A percentile compares a stretch with the other conserved stretches of the same genome.
Conservation (phyloP, 768 basidiomycete genomes). For the Epithele typhae region DNA sequence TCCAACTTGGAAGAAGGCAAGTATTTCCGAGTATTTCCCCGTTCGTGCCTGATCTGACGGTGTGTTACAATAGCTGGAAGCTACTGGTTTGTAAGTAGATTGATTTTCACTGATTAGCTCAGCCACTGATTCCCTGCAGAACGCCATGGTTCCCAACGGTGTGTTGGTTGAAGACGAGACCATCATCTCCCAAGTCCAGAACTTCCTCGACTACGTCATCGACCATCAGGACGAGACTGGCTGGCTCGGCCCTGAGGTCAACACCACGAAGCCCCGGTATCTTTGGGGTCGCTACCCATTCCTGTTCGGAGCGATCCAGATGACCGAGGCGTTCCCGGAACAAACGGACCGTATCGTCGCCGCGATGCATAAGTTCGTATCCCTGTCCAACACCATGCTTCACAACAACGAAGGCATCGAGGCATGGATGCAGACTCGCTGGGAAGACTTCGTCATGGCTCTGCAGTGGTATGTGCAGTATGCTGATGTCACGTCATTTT, state of each 20-base stretch:
- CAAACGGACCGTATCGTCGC: conserved; percentile 42
- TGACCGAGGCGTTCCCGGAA: conserved; percentile 43
- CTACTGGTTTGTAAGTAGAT: conserved; percentile 50
- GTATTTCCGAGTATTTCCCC: neutral
- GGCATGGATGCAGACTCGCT: conserved; percentile 48
- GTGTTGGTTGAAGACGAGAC: conserved; percentile 41
- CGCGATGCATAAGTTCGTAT: conserved; percentile 49
- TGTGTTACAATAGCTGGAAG: conserved; percentile 46
- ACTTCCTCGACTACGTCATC: conserved; percentile 47
- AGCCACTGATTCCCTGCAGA: conserved; percentile 22
- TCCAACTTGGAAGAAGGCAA: conserved; percentile 33
- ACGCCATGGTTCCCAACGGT: conserved; percentile 51
- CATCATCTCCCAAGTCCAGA: conserved; percentile 42
- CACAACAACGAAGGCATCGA: conserved; percentile 49
- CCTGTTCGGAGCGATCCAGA: conserved; percentile 55
- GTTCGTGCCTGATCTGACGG: no score
- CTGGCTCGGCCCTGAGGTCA: conserved; percentile 54
- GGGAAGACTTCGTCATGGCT: conserved; percentile 55
- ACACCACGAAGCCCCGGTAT: conserved; percentile 47
- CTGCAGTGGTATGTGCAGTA: conserved; percentile 48
- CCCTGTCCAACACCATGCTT: conserved; percentile 50
- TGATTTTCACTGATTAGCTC: neutral
- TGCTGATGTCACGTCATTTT: neutral
- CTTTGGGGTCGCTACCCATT: conserved; percentile 58
- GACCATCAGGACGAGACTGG: conserved; percentile 49